These are phyloP conservation scores for Striga asiatica DNA, from an alignment of 257 asterid genomes.

Conservation along the genomic window DNA sequence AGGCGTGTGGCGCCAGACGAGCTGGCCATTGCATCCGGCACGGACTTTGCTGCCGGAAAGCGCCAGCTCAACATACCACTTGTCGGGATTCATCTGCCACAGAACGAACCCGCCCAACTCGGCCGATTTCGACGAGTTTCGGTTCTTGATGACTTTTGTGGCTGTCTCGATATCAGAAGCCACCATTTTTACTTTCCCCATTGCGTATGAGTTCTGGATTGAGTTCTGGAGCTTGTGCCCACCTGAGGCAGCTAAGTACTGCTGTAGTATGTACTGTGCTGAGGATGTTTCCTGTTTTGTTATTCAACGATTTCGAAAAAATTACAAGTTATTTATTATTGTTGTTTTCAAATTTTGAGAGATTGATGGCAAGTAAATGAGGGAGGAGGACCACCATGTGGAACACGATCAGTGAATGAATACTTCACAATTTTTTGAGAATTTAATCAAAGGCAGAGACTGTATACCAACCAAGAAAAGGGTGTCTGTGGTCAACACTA, in stretches of 20 bases:
- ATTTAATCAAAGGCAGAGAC: slow-evolving; percentile 23
- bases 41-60: slow-evolving; percentile 49
- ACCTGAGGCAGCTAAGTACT: slow-evolving; percentile 46
- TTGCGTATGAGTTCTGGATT: slow-evolving; percentile 39
- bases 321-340: too few relatives aligned
- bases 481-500: slow-evolving; percentile 22
- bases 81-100: slow-evolving; percentile 54
- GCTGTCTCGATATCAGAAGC: slow-evolving; percentile 49
- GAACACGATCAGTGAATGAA: slow-evolving; percentile 11
- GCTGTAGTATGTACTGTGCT: slow-evolving; percentile 51
- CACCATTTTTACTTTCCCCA: slow-evolving; percentile 48
- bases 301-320: too few relatives aligned
- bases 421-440: slow-evolving; percentile 14
- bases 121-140: slow-evolving; percentile 30
- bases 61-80: slow-evolving; percentile 53
- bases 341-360: too few relatives aligned
- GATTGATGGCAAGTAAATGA: too few relatives aligned
- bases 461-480: slow-evolving; percentile 22
- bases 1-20: slow-evolving; percentile 52
- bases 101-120: slow-evolving; percentile 46
- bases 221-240: slow-evolving; percentile 45
- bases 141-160: slow-evolving; percentile 33
- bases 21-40: slow-evolving; percentile 51
- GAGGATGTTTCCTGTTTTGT: slow-evolving; percentile 37
- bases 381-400: slow-evolving; percentile 35